Evolutionary conservation across 352 stramenopile genomes (phyloP), one percentile per base, ranked within the genome.

Genomic region (Globisporangium rhizosaccharum): DNA sequence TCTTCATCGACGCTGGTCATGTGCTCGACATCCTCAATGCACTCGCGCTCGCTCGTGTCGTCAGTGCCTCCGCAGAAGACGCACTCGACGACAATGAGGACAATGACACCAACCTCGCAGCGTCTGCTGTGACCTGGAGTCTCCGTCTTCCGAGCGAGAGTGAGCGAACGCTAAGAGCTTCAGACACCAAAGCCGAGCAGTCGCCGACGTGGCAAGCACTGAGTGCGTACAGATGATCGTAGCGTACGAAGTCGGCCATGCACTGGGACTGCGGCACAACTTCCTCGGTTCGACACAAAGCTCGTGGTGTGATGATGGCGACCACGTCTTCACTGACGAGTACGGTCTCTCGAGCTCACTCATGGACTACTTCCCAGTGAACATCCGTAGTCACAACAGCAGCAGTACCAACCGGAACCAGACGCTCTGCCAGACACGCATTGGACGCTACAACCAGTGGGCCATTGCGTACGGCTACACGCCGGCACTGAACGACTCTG

Each of bases 341-440:
- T n/a, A 12, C n/a, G n/a, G 45, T 8, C 45, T 51, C 20, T 51
- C n/a, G 20, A 30, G 20, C 45, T 51, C 45, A 20, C 20, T 51
- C 45, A 51, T 51, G 45, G 45, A 51, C 45, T 51, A 51, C 45
- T 20, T 30, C 42, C 42, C 42, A 48, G 42, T 48, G 17, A 48
- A 48, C 42, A 23, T 48, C 42, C 42, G 42, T 18, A 48, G 42
- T 23, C 17, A n/a, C 18, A 48, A 48, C 17, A 20, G 6, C 42
- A 48, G 42, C 18, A 48, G 17, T 23, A 0, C 1, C 5, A 48
- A 12, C 9, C 17, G 7, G 18, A 26, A 48, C 42, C 42, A 48
- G 18, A 48, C 17, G 42, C 17, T 26, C 14, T 48, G 17, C 17
- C 42, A 48, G 20, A 48, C 42, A 23, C 18, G 42, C 9, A 20